Percentiles rank a stretch among this genome's conserved stretches.
phyloP scores from a whole-genome alignment of 2,329 filamentous ascomycete genomes.

The Colletotrichum abscissum region DNA sequence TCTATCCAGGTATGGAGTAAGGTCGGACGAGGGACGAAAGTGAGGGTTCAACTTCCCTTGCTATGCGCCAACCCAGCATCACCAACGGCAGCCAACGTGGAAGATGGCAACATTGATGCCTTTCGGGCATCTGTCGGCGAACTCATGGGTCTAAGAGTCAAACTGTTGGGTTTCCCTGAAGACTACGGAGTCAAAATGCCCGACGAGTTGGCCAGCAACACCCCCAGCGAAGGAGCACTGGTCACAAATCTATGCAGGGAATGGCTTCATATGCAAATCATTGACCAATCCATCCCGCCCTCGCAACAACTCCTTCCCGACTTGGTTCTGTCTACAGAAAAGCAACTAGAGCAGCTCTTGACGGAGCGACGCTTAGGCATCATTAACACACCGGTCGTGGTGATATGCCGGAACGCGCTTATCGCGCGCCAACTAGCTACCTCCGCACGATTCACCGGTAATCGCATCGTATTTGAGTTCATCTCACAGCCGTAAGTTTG shows the following conservation, averaged over 20 bases:
- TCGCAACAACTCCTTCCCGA: constrained; percentile 38
- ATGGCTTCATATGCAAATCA: constrained; percentile 47
- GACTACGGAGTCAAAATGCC: neutral
- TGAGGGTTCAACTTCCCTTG: constrained; percentile 47
- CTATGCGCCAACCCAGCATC: constrained; percentile 8
- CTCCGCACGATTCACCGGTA: constrained; percentile 35
- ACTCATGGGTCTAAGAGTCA: constrained; percentile 45
- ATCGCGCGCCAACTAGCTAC: constrained; percentile 41
- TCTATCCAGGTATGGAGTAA: constrained; percentile 66
- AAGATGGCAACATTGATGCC: constrained; percentile 38
- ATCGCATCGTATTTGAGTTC: constrained; percentile 46
- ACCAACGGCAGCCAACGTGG: neutral
- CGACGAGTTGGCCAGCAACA: constrained; percentile 10
- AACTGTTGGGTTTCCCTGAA: constrained; percentile 38
- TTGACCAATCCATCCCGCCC: constrained; percentile 24
- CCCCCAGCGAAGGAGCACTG: constrained; percentile 34
- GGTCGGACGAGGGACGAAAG: constrained; percentile 49
- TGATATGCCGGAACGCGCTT: constrained; percentile 47
- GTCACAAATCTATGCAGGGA: constrained; percentile 43
- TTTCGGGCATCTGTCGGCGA: constrained; percentile 44
- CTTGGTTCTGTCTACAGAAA: constrained; percentile 40
- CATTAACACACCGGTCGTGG: constrained; percentile 36
- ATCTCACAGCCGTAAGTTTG: constrained; percentile 50
- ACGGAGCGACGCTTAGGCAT: neutral
- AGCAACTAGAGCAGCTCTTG: constrained; percentile 16